phyloP scores from a whole-genome alignment of 495 filamentous ascomycete species.

The Pyrenula aspistea region DNA sequence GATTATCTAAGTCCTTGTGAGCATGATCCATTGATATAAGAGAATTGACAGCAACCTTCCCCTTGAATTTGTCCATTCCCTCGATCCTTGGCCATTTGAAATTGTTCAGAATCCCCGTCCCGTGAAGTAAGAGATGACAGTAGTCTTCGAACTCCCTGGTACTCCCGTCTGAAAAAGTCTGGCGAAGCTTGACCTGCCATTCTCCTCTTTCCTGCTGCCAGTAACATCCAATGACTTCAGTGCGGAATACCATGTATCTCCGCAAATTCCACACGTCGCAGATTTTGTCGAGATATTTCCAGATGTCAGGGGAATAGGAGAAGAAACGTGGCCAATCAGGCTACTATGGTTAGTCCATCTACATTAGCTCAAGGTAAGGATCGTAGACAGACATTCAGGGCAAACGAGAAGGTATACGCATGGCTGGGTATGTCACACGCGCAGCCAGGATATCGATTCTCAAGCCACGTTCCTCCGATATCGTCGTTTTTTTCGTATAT shows the following conservation, averaged over 20 bases:
- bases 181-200: slow-evolving; percentile 5
- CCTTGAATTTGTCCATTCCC: slow-evolving; percentile 33
- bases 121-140: slow-evolving; percentile 33
- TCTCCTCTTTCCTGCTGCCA: slow-evolving; percentile 7
- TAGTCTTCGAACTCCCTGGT: slow-evolving; percentile 2
- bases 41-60: slow-evolving; percentile 13
- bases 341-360: slow-evolving; percentile 1
- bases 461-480: slow-evolving; percentile 31
- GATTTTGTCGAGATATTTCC: slow-evolving; percentile 12
- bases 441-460: slow-evolving; percentile 41
- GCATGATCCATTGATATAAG: neutral
- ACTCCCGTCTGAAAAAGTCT: neutral
- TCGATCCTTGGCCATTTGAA: slow-evolving; percentile 37
- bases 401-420: slow-evolving; percentile 24
- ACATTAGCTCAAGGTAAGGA: neutral
- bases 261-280: slow-evolving; percentile 11
- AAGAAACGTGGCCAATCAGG: slow-evolving; percentile 1
- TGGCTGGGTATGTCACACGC: slow-evolving; percentile 22
- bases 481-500: slow-evolving; percentile 28
- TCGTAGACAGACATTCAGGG: slow-evolving; percentile 7
- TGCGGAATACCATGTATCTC: slow-evolving; percentile 13
- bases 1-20: slow-evolving; percentile 24
- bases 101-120: slow-evolving; percentile 35
- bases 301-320: slow-evolving; percentile 7
- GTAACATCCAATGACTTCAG: slow-evolving; percentile 5